Percentiles rank a stretch among this genome's conserved stretches.
These are phyloP conservation scores for Citrus inodora DNA, from an alignment of 345 rosid species.

Conservation along the genomic window DNA sequence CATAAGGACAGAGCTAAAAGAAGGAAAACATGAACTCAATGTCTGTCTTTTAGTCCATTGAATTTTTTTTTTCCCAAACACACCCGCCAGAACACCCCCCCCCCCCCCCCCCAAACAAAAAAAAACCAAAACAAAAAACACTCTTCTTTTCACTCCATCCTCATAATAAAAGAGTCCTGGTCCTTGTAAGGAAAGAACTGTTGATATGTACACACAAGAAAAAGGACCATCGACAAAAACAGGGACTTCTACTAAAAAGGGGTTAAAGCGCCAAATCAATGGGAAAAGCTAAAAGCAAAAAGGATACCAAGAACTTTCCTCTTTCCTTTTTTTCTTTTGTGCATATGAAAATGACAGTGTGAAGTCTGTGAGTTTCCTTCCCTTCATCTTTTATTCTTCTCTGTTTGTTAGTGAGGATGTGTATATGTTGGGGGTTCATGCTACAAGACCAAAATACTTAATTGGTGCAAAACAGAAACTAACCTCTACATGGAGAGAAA, in stretches of 20 bases:
- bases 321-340: background rate
- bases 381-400: background rate
- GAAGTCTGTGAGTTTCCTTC: background rate
- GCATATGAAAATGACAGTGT: no score
- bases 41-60: no score
- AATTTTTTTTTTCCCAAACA: no score
- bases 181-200: background rate
- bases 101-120: no score
- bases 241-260: background rate
- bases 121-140: no score
- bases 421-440: background rate
- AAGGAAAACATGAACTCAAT: no score
- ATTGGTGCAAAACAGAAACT: conserved; percentile 13
- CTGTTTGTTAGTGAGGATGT: background rate
- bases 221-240: background rate
- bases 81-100: no score
- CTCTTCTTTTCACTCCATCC: no score
- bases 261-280: background rate
- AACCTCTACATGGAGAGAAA: conserved; percentile 99
- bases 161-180: no score
- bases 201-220: background rate
- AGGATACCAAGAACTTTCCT: background rate
- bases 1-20: no score
- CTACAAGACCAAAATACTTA: background rate
- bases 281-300: no score